Percentiles rank a stretch among this genome's conserved stretches.
These are phyloP conservation scores for Cyberlindnera xishuangbannaensis DNA, from an alignment of 805 yeast genomes.

Conservation along the genomic window DNA sequence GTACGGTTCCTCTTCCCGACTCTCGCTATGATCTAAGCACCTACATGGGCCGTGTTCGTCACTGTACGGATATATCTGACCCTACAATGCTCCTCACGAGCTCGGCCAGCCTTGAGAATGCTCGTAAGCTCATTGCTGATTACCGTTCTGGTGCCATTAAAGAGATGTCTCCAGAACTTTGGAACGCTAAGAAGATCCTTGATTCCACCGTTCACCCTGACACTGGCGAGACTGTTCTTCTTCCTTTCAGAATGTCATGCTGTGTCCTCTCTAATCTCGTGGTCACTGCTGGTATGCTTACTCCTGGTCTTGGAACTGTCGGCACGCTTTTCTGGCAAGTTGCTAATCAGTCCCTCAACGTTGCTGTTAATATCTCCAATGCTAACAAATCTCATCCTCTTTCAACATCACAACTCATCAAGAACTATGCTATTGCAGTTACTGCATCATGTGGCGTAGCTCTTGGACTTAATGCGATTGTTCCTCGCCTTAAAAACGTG, in stretches of 20 bases:
- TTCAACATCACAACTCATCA: constrained; percentile 66
- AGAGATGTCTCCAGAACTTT: constrained; percentile 70
- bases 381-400: constrained; percentile 94
- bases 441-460: constrained; percentile 95
- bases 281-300: constrained; percentile 96
- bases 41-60: constrained; percentile 92
- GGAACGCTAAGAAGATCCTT: constrained; percentile 82
- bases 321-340: constrained; percentile 98
- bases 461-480: constrained; percentile 81
- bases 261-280: constrained; percentile 90
- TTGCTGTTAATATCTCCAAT: constrained; percentile 93
- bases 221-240: constrained; percentile 84
- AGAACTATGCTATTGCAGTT: constrained; percentile 84
- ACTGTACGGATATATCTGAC: constrained; percentile 88
- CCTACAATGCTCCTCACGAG: constrained; percentile 85
- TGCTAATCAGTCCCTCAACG: constrained; percentile 94
- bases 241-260: constrained; percentile 96
- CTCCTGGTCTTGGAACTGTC: constrained; percentile 82
- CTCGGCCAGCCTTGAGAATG: constrained; percentile 50
- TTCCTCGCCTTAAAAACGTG: constrained; percentile 76
- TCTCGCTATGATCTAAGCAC: constrained; percentile 76
- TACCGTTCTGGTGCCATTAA: constrained; percentile 64
- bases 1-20: constrained; percentile 71
- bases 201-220: constrained; percentile 97
- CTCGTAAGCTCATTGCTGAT: constrained; percentile 62